phyloP scores from a whole-genome alignment of 169 alveolate species.

The Plasmodium berghei region DNA sequence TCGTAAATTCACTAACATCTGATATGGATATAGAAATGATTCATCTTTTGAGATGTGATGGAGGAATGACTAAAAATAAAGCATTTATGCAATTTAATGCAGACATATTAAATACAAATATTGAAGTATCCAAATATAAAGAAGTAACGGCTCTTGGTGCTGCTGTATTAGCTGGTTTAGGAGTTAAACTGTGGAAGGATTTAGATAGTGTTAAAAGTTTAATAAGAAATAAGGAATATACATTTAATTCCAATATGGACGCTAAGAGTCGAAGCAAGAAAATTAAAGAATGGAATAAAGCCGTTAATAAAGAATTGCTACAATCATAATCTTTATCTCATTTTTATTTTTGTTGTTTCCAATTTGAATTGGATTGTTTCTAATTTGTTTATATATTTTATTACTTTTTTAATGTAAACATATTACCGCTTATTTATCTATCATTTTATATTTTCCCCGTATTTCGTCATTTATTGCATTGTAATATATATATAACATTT shows the following conservation, averaged over 20 bases:
- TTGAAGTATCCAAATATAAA: slow-evolving; percentile 73
- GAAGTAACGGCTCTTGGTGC: slow-evolving; percentile 93
- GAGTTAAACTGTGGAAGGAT: slow-evolving; percentile 83
- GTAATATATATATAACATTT: neutral
- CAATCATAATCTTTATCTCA: slow-evolving; percentile 33
- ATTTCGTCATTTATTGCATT: too few relatives aligned
- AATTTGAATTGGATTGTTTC: neutral
- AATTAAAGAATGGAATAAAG: slow-evolving; percentile 83
- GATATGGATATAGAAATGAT: slow-evolving; percentile 81
- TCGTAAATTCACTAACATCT: slow-evolving; percentile 75
- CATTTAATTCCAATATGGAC: slow-evolving; percentile 78
- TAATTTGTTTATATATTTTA: neutral
- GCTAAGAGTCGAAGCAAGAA: slow-evolving; percentile 70
- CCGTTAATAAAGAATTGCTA: slow-evolving; percentile 80
- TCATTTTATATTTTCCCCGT: too few relatives aligned
- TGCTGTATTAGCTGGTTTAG: slow-evolving; percentile 92
- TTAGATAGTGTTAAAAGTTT: slow-evolving; percentile 79
- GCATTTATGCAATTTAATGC: slow-evolving; percentile 89
- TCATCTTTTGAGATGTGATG: slow-evolving; percentile 90
- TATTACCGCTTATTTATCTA: too few relatives aligned
- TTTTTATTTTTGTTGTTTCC: neutral
- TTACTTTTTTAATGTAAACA: too few relatives aligned
- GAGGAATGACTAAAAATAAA: slow-evolving; percentile 91
- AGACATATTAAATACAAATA: slow-evolving; percentile 84
- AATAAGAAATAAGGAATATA: slow-evolving; percentile 52